A percentile compares a stretch with the other conserved stretches of the same genome.
phyloP scores from a whole-genome alignment of 163 green algal genomes.

The Prototheca cutis region DNA sequence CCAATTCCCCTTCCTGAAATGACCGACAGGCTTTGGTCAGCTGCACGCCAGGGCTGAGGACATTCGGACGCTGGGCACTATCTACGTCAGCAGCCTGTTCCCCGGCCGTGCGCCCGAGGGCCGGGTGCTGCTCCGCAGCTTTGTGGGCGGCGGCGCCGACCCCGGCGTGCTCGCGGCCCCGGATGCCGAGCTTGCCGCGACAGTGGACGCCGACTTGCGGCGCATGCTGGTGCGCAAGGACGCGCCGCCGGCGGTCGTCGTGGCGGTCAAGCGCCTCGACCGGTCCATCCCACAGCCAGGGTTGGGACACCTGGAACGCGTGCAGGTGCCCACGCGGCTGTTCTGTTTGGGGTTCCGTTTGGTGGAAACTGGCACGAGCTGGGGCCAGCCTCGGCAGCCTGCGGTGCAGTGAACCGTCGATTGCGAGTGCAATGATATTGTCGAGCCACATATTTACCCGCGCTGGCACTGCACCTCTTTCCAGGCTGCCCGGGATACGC shows the following conservation, averaged over 20 bases:
- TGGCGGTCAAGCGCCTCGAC: constrained; percentile 85
- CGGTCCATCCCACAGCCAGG: constrained; percentile 96
- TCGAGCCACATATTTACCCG: no score
- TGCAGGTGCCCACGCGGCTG: constrained; percentile 39
- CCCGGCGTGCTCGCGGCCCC: constrained; percentile 61
- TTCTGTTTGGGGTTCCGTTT: no score
- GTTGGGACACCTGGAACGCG: constrained; percentile 76
- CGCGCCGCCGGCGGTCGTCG: constrained; percentile 56
- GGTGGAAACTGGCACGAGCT: constrained; percentile 10
- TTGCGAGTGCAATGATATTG: no score
- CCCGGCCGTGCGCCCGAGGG: constrained; percentile 47
- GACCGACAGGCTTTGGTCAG: constrained; percentile 83
- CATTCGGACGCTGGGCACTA: constrained; percentile 91
- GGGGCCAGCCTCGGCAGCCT: no score
- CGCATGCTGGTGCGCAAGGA: constrained; percentile 86
- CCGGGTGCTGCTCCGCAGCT: constrained; percentile 79
- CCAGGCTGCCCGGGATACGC: constrained; percentile 36
- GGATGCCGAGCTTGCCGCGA: constrained; percentile 49
- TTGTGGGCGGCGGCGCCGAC: constrained; percentile 83
- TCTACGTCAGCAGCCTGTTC: constrained; percentile 95
- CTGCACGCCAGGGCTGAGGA: constrained; percentile 89
- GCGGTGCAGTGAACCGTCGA: no score
- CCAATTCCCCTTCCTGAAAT: not conserved
- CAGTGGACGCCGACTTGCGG: constrained; percentile 90
- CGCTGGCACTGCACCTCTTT: no score